Evolutionary conservation across 306 rosid species (phyloP).

Genomic region (Alnus rubra): DNA sequence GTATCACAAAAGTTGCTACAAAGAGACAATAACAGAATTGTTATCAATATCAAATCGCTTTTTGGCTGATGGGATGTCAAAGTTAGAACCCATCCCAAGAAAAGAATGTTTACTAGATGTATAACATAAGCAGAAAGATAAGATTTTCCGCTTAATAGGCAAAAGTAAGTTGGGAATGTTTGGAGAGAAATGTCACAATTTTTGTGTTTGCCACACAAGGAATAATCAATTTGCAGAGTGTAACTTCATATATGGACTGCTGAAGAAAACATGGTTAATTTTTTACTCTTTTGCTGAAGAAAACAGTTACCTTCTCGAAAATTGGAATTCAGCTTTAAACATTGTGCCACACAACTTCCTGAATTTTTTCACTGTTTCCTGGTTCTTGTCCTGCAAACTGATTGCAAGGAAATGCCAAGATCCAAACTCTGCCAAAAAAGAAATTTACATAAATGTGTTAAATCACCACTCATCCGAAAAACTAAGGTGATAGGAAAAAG

Average conservation of each 20-base stretch:
- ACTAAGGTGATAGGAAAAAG: too few species aligned
- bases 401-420: constrained; percentile 98
- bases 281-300: background rate
- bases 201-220: background rate
- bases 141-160: background rate
- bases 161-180: background rate
- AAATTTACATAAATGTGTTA: background rate
- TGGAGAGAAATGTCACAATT: background rate
- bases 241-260: background rate
- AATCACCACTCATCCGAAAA: too few species aligned
- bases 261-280: constrained; percentile 6
- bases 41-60: background rate
- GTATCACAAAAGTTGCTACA: too few species aligned
- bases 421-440: constrained; percentile 57
- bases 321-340: constrained; percentile 84
- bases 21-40: background rate
- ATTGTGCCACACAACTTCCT: constrained; percentile 70
- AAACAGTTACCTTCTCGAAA: constrained; percentile 78
- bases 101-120: background rate
- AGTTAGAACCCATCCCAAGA: background rate
- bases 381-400: constrained; percentile 91
- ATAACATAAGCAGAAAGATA: background rate
- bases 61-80: background rate
- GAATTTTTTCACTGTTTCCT: constrained; percentile 76
- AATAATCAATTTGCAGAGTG: background rate